phyloP scores from a whole-genome alignment of 352 stramenopile species.

The Elongisporangium prolatum region DNA sequence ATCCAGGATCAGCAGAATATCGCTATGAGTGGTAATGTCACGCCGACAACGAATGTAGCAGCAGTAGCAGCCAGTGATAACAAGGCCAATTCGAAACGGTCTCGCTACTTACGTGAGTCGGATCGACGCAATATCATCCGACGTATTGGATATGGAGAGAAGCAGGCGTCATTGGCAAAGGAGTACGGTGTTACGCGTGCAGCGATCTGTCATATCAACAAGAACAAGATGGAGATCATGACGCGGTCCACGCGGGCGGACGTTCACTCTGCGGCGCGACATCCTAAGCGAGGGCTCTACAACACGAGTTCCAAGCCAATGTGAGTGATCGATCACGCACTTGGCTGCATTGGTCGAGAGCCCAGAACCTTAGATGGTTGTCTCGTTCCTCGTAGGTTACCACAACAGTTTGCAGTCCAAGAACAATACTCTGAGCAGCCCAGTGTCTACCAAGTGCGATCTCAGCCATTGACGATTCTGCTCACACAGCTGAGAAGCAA shows the following conservation, averaged over 20 bases:
- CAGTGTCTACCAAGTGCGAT: neutral
- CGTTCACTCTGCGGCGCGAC: neutral
- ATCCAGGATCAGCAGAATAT: neutral
- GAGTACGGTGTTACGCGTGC: constrained; percentile 66
- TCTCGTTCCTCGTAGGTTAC: neutral
- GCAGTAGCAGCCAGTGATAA: neutral
- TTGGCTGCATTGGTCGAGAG: neutral
- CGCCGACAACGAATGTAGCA: neutral
- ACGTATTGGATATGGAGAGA: constrained; percentile 66
- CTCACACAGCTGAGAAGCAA: neutral
- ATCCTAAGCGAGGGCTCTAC: neutral
- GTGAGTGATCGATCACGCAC: neutral
- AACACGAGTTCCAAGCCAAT: neutral
- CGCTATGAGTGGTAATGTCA: neutral
- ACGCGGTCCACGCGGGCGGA: neutral
- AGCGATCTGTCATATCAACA: constrained; percentile 78
- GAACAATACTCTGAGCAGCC: neutral
- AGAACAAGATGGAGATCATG: constrained; percentile 68
- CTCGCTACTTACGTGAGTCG: constrained; percentile 51
- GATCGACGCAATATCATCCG: constrained; percentile 65
- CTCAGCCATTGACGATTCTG: neutral
- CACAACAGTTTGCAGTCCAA: neutral
- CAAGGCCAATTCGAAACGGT: constrained; percentile 21
- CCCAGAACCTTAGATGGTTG: neutral
- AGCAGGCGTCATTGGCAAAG: constrained; percentile 48